These are phyloP conservation scores for Cladorrhinum sp. DNA, from an alignment of 2,329 filamentous ascomycete species.

Conservation along the genomic window DNA sequence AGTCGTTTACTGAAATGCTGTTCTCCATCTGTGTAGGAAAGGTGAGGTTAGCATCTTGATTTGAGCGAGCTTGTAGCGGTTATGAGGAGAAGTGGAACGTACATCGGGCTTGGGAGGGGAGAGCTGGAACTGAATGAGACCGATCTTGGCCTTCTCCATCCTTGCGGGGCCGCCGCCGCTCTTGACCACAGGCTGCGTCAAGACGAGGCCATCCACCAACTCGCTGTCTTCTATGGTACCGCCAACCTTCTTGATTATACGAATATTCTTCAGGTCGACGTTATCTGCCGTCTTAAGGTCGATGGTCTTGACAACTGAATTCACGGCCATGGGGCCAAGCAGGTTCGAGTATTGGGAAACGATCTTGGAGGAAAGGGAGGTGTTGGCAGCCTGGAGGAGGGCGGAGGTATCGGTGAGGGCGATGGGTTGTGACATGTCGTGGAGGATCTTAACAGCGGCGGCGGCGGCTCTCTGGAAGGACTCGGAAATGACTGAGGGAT, in stretches of 20 bases:
- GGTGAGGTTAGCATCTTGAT: slow-evolving; percentile 2
- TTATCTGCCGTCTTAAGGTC: slow-evolving; percentile 95
- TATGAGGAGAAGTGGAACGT: slow-evolving; percentile 33
- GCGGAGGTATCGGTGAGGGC: slow-evolving; percentile 82
- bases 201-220: slow-evolving; percentile 88
- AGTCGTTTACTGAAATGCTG: slow-evolving; percentile 98
- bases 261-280: slow-evolving; percentile 92
- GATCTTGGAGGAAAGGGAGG: slow-evolving; percentile 96
- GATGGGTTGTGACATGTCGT: slow-evolving; percentile 95
- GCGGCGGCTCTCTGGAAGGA: slow-evolving; percentile 92
- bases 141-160: slow-evolving; percentile 97
- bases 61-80: neutral
- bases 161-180: slow-evolving; percentile 83
- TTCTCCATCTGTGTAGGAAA: slow-evolving; percentile 78
- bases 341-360: slow-evolving; percentile 95
- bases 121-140: slow-evolving; percentile 96
- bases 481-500: slow-evolving; percentile 96
- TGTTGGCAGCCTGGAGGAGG: slow-evolving; percentile 93
- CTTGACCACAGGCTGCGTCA: slow-evolving; percentile 92
- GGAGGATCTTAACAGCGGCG: slow-evolving; percentile 82
- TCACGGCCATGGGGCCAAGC: slow-evolving; percentile 96
- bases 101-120: slow-evolving; percentile 96
- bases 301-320: slow-evolving; percentile 93
- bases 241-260: slow-evolving; percentile 95
- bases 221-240: slow-evolving; percentile 98